Percentiles rank a stretch among this genome's conserved stretches.
Conservation (phyloP, 2,329 filamentous ascomycete species). For the Ophiognomonia clavigignenti-juglandacearum region DNA sequence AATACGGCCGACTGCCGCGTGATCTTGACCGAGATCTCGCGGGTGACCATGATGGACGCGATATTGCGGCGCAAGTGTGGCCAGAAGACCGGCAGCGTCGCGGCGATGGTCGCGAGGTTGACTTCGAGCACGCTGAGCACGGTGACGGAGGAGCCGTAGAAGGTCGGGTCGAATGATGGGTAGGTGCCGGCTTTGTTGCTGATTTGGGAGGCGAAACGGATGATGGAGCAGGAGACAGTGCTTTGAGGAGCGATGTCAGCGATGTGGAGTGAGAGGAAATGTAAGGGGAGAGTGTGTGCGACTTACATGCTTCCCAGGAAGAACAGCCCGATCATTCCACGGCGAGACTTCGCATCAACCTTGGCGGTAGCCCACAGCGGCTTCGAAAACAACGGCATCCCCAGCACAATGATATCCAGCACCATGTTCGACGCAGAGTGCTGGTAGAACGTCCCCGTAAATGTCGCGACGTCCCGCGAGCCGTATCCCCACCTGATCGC, state of each 20-base stretch:
- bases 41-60: conserved; percentile 23
- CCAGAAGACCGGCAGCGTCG: conserved; percentile 25
- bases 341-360: not conserved
- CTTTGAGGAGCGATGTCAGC: not conserved
- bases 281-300: not conserved
- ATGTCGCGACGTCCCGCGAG: not conserved
- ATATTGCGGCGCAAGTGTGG: conserved; percentile 20
- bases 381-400: conserved; percentile 2
- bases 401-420: conserved; percentile 3
- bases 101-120: conserved; percentile 22
- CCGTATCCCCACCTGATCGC: not conserved
- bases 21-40: conserved; percentile 20
- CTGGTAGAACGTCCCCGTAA: not conserved
- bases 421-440: conserved; percentile 7
- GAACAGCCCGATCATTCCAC: conserved; percentile 1
- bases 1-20: not conserved
- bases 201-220: conserved; percentile 20
- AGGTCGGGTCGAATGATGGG: conserved; percentile 22
- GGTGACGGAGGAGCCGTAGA: conserved; percentile 21
- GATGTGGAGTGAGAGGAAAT: not conserved
- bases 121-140: conserved; percentile 23
- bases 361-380: conserved; percentile 5
- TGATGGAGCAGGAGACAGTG: conserved; percentile 19
- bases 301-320: conserved; percentile 15
- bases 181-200: conserved; percentile 17